Evolutionary conservation across 345 rosid genomes (phyloP), one percentile per base, ranked within the genome.

Genomic region (Eucalyptus guilfoylei): DNA sequence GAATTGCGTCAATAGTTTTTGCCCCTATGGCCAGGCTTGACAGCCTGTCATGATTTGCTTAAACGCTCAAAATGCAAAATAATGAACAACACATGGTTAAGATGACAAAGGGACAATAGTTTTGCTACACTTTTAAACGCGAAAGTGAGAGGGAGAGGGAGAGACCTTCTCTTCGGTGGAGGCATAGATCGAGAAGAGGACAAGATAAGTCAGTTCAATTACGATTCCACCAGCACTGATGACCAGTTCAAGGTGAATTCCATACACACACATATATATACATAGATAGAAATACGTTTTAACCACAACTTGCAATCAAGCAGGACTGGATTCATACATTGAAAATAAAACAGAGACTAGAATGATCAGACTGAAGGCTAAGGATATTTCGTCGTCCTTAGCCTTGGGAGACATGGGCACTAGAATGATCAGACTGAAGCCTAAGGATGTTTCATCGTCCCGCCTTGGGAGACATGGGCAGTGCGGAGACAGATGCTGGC

Each of bases 221-320:
- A 90, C 88, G 86, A 94, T 94, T 49, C 97, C 97, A 34, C 93
- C 80, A 80, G 91, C 87, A 80, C 93, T 96, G 92, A 95, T 93
- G 89, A 90, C n/a, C n/a, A 42, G 44, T 42, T 42, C 44, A 42
- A 42, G 2, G 8, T 42, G 44, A 42, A 42, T 42, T 42, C 44
- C 44, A 44, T 44, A 44, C 2, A 44, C 7, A 44, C 2, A 7
- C 7, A 44, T 44, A 44, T n/a, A n/a, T n/a, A n/a, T n/a, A n/a
- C n/a, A 45, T 10, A 45, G 47, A 45, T 45, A 45, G 47, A 45
- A 45, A 45, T 8, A 45, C 47, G 47, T 45, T 45, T 45, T 45
- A 45, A 45, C 47, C 47, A 45, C 47, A 45, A 45, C 47, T 45
- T 45, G 47, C 47, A 45, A 45, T 45, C 47, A 45, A 45, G 47